A percentile compares a stretch with the other conserved stretches of the same genome.
Conservation (phyloP, 106 monocot genomes). For the Dactylorhiza incarnata region DNA sequence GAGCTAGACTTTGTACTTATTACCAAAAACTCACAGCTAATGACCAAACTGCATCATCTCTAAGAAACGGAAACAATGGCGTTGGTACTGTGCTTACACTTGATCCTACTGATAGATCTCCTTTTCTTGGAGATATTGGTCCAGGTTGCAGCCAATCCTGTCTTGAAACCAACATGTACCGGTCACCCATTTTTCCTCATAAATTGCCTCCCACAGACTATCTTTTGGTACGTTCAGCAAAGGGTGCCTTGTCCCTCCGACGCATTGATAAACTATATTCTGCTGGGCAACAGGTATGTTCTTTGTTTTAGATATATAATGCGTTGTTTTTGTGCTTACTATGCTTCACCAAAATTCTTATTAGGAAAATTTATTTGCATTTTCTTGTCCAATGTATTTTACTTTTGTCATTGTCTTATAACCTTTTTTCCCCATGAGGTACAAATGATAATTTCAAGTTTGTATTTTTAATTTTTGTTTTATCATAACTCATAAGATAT, state of each 20-base stretch:
- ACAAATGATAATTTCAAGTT: neutral
- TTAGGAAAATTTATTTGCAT: neutral
- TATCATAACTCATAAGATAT: neutral
- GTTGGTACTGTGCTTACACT: conserved; percentile 66
- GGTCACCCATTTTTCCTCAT: conserved; percentile 83
- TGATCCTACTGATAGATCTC: conserved; percentile 85
- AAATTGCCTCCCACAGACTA: conserved; percentile 76
- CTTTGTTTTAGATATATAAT: neutral
- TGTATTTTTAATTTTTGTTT: neutral
- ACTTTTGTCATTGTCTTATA: neutral
- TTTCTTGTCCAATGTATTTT: neutral
- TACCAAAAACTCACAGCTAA: conserved; percentile 64
- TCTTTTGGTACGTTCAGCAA: conserved; percentile 88
- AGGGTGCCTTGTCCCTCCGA: conserved; percentile 79
- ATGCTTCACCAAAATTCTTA: neutral
- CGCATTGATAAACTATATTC: conserved; percentile 74
- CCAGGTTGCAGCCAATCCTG: conserved; percentile 76
- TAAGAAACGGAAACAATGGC: conserved; percentile 55
- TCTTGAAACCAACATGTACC: conserved; percentile 91
- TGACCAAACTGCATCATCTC: conserved; percentile 61
- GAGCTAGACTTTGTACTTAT: conserved; percentile 90
- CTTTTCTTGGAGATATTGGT: conserved; percentile 89
- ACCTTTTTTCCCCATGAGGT: no score
- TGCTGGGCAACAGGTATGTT: conserved; percentile 78
- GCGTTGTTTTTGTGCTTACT: neutral